phyloP scores from a whole-genome alignment of 1,284 basidiomycete genomes.

The Erythrobasidium hasegawianum region DNA sequence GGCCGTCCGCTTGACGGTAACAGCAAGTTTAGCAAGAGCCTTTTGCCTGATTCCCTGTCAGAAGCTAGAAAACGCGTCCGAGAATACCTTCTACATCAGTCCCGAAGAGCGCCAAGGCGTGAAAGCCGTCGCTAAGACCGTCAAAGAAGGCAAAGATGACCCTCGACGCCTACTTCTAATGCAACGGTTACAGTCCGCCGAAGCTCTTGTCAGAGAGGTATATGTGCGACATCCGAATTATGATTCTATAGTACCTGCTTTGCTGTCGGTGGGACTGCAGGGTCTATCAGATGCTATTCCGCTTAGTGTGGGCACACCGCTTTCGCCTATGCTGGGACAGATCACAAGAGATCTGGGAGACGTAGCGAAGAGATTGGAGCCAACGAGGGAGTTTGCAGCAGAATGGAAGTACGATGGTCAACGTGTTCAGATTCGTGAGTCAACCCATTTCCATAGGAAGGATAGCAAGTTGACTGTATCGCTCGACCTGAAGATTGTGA shows the following conservation, averaged over 20 bases:
- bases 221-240: conserved; percentile 88
- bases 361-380: conserved; percentile 65
- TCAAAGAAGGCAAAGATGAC: conserved; percentile 47
- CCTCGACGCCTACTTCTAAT: conserved; percentile 42
- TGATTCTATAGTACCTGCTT: conserved; percentile 66
- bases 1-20: conserved; percentile 76
- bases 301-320: conserved; percentile 66
- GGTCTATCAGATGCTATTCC: conserved; percentile 63
- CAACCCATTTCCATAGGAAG: background rate
- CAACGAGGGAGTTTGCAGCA: conserved; percentile 63
- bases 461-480: background rate
- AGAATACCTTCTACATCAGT: conserved; percentile 25
- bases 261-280: conserved; percentile 55
- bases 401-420: conserved; percentile 86
- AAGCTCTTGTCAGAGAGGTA: conserved; percentile 62
- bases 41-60: conserved; percentile 56
- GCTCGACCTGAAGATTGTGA: conserved; percentile 23
- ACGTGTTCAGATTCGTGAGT: conserved; percentile 66
- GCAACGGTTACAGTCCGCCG: conserved; percentile 46
- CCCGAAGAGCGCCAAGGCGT: conserved; percentile 41
- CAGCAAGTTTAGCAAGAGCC: conserved; percentile 76
- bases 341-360: conserved; percentile 75
- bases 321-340: conserved; percentile 54
- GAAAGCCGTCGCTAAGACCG: conserved; percentile 45
- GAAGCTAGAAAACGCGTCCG: conserved; percentile 4